Base-by-base conservation (phyloP, 2,329 filamentous ascomycete genomes). In the Penicillium sp. region DNA sequence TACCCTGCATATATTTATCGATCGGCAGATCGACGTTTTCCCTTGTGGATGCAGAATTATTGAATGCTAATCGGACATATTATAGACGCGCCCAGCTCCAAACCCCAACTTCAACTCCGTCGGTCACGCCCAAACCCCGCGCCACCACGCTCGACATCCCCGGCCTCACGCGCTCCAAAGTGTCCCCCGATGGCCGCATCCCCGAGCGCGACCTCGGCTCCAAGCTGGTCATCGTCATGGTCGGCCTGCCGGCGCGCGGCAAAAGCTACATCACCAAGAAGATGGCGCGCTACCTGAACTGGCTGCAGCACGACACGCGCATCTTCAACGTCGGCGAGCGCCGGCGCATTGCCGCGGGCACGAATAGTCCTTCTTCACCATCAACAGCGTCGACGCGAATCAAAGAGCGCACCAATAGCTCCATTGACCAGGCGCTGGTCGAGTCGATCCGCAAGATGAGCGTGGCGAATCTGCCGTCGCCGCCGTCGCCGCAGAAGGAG, bases 211-310 rank as follows among this genome's bases (percentile, higher is more conserved):
- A 99, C 81, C 89, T 99, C 50, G 94, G 92, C 50, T 89, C 94
- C 42, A 99, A 99, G 79, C 81, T 99, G 60, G 91, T 97, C 69
- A 96, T 99, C 66, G 86, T 99, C 71, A 99, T 99, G 94, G 94
- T 99, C 59, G 94, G 94, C 61, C 78, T 99, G 65, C 94, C 94
- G 2, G 94, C 94, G 9, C 83, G 94, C 66, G 94, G 94, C 70
- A 99, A 99, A 77, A 97, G 92, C 55, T 99, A 99, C 75, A 96
- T 99, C 67, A 97, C 94, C 60, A 97, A 97, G 80, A 99, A 99
- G 77, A 83, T 99, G 61, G 89, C 94, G 58, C 84, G 94, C 60
- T 99, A 97, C 70, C 78, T 99, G 51, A 93, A 95, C 50, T 99
- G 94, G 94, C 86, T 97, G 67, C 94, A 99, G 69, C 93, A 99